Percentiles rank a stretch among this genome's conserved stretches.
These are phyloP conservation scores for Phialophora tarda DNA, from an alignment of 2,329 filamentous ascomycete genomes.

Conservation along the genomic window DNA sequence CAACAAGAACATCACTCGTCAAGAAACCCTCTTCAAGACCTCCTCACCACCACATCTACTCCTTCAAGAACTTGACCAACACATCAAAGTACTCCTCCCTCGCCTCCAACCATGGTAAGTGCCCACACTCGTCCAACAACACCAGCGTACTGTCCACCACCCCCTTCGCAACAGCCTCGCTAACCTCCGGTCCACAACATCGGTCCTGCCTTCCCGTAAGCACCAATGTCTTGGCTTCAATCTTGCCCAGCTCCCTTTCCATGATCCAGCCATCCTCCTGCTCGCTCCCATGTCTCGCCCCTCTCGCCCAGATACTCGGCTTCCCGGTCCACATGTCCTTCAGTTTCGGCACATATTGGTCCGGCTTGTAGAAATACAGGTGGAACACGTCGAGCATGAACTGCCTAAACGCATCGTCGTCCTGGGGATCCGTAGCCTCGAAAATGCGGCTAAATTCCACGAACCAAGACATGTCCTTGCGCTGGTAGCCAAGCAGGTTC, in stretches of 20 bases:
- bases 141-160: constrained; percentile 30
- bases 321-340: constrained; percentile 8
- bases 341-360: constrained; percentile 24
- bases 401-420: constrained; percentile 35
- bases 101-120: constrained; percentile 43
- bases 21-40: not conserved
- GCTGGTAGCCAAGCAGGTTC: constrained; percentile 37
- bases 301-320: constrained; percentile 26
- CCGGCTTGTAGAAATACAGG: constrained; percentile 41
- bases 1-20: not conserved
- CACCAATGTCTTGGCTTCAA: constrained; percentile 40
- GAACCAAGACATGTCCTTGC: constrained; percentile 31
- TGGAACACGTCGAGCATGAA: constrained; percentile 36
- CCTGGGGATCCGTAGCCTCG: constrained; percentile 6
- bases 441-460: constrained; percentile 18
- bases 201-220: constrained; percentile 40
- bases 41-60: not conserved
- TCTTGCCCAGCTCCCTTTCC: constrained; percentile 26
- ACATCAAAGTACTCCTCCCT: constrained; percentile 27
- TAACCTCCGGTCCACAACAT: constrained; percentile 38
- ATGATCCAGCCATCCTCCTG: constrained; percentile 33
- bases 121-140: constrained; percentile 40
- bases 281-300: constrained; percentile 23
- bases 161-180: constrained; percentile 31
- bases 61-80: constrained; percentile 24